Evolutionary conservation across 768 basidiomycete genomes (phyloP), one percentile per base, ranked within the genome.

Genomic region (Suillus spraguei): DNA sequence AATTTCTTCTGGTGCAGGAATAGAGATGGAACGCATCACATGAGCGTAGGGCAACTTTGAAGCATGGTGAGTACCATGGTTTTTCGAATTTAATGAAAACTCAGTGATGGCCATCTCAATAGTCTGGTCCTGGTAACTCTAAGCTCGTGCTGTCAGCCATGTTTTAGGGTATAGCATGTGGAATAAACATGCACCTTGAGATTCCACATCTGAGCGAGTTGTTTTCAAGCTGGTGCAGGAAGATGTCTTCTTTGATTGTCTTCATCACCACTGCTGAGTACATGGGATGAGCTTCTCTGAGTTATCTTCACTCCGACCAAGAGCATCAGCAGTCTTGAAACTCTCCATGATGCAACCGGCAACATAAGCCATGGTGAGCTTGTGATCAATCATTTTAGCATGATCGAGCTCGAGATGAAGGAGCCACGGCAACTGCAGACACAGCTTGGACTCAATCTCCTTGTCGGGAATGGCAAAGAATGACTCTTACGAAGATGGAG

Each of bases 381-480:
- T 96, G 71, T 96, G 89, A 81, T 97, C 97, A 67, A 99, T 90
- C 92, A 99, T 97, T 80, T 96, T 95, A 4, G 92, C 90, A 67
- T 96, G 93, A 74, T 99, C 97, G 60, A 99, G 87, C 72, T 97
- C 97, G 50, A 99, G 86, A 78, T 97, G 95, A 24, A 99, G 87
- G 22, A 99, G 82, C 97, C 97, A 99, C 0, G 96, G 95, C 1
- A 97, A 99, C 74, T 96, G 94, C 1, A 95, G 81, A 67, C 94
- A 90, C 3, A 97, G 79, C 72, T 97, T 97, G 22, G 86, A 83
- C 74, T 97, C 94, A 64, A 97, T 90, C 58, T 96, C 94, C 72
- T 98, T 95, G 69, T 99, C 97, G 7, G 97, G 97, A 73, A 99
- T 99, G 61, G 96, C 97, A 75, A 99, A 99, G 92, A 98, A 98